phyloP scores from a whole-genome alignment of 495 filamentous ascomycete genomes.

The Neurospora cerealis region DNA sequence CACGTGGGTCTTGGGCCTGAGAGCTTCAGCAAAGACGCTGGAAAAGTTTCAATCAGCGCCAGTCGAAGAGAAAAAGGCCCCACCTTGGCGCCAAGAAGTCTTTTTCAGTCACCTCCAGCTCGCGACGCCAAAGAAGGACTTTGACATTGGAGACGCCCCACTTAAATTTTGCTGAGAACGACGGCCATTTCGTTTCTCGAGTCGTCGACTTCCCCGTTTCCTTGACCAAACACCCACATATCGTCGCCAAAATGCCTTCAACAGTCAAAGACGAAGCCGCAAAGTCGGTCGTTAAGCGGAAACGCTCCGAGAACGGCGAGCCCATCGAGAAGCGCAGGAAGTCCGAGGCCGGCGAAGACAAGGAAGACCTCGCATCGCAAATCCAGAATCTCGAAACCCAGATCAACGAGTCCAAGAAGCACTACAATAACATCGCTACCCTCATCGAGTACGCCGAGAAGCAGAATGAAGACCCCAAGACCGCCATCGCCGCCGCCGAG shows the following conservation, averaged over 20 bases:
- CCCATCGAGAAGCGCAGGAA: constrained; percentile 41
- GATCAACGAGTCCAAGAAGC: constrained; percentile 70
- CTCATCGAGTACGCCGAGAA: constrained; percentile 51
- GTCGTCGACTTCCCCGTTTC: neutral
- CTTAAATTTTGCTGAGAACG: constrained; percentile 16
- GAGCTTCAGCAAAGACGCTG: neutral
- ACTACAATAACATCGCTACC: constrained; percentile 86
- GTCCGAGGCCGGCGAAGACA: constrained; percentile 22
- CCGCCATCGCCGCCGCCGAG: constrained; percentile 53
- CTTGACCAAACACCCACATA: neutral
- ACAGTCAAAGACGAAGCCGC: constrained; percentile 8
- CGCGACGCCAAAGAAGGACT: neutral
- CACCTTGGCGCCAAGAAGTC: neutral
- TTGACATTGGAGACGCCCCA: constrained; percentile 8
- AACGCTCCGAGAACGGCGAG: constrained; percentile 33
- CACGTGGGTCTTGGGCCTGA: constrained; percentile 16
- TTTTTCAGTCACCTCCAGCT: neutral
- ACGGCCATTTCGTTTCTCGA: neutral
- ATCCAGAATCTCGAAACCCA: constrained; percentile 64
- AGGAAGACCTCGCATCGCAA: constrained; percentile 38
- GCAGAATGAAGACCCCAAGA: constrained; percentile 23
- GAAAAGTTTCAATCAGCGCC: neutral
- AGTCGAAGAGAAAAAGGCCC: neutral
- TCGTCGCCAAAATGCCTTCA: constrained; percentile 16
- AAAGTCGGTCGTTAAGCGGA: constrained; percentile 32